Evolutionary conservation across 352 stramenopile species (phyloP), one percentile per base, ranked within the genome.

Genomic region (Pythium biforme): DNA sequence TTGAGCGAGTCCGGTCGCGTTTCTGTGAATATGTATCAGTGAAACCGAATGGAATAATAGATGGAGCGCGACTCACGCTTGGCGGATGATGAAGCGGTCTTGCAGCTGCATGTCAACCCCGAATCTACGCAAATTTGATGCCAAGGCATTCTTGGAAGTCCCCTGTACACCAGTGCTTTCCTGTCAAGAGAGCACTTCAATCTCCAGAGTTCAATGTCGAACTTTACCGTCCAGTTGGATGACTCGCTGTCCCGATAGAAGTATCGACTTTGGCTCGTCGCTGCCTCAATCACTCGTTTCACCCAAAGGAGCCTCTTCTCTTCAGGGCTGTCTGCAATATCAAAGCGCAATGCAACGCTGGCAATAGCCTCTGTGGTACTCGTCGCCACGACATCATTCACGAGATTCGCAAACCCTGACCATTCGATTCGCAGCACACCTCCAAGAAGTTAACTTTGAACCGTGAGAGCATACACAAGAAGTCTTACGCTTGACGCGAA

Each of bases 71-170:
- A 55, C 59, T 49, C 43, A 73, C 66, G 66, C 23, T 55, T 73
- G 66, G 14, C 66, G 66, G n/a, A 73, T 73, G 26, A 73, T 66
- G 25, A 70, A 73, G 5, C 66, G 61, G 14, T 73, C 66, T 57
- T 70, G 62, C 15, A 73, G 55, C n/a, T 60, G 23, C 19, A 63
- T 57, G 17, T 69, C 66, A 26, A 73, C 29, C 8, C 66, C 66
- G 19, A 58, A 40, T 14, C 12, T 1, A 23, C 17, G 25, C 5
- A 73, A 25, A 2, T 22, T 34, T 19, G 26, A 12, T 9, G 62
- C 52, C 1, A 70, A 26, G 0, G 10, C 25, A 1, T 12, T 40
- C 19, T 58, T 64, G 4, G 55, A 58, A 17, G 33, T 41, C 12
- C 10, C 34, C 61, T 68, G 29, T 4, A 31, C n/a, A 25, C 0